Percentiles rank a stretch among this genome's conserved stretches.
Conservation (phyloP, 129 eudicot genomes). For the Centella asiatica region DNA sequence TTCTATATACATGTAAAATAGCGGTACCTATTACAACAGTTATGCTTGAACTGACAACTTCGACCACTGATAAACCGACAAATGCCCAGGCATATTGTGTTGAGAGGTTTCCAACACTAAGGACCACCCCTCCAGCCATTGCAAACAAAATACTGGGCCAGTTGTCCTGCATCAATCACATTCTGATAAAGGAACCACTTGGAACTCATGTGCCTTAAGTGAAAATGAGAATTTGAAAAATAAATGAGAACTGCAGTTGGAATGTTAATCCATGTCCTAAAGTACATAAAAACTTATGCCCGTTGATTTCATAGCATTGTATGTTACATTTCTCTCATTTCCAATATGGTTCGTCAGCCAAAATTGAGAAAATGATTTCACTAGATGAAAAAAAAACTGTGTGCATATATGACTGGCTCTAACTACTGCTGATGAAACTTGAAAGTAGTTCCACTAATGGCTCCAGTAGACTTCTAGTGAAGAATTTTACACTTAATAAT, state of each 20-base stretch:
- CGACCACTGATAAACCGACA: conserved; percentile 89
- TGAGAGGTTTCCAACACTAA: conserved; percentile 69
- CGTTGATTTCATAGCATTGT: too few species aligned
- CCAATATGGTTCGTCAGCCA: neutral
- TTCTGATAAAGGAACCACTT: neutral
- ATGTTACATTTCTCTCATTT: neutral
- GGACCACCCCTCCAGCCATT: conserved; percentile 80
- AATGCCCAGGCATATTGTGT: conserved; percentile 94
- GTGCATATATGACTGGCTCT: neutral
- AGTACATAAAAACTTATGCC: too few species aligned
- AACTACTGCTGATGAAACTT: neutral
- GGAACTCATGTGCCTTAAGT: neutral
- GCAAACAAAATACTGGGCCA: conserved; percentile 87
- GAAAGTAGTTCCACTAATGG: too few species aligned
- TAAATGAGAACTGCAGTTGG: neutral
- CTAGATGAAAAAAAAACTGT: neutral
- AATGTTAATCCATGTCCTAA: neutral
- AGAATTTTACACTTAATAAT: too few species aligned
- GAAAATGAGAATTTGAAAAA: neutral
- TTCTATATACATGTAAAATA: neutral
- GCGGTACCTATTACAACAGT: conserved; percentile 72
- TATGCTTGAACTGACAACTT: conserved; percentile 62
- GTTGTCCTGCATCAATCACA: conserved; percentile 50
- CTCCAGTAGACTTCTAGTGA: too few species aligned
- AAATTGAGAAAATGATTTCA: neutral